Evolutionary conservation across 2,329 filamentous ascomycete genomes (phyloP), one percentile per base, ranked within the genome.

Genomic region (Ophiostoma triangulosporum): DNA sequence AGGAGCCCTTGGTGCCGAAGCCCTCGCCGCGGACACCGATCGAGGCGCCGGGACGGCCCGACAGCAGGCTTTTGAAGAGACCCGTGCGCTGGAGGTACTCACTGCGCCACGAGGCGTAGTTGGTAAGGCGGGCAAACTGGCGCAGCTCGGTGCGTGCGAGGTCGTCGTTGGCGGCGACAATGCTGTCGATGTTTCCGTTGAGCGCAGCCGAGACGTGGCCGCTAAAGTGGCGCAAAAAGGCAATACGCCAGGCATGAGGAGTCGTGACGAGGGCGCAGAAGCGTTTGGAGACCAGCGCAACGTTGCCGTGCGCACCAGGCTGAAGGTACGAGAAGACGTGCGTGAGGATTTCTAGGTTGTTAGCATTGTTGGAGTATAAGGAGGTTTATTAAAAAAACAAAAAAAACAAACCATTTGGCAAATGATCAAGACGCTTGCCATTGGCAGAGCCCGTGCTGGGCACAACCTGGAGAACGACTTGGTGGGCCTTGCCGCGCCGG

Each of bases 311-410:
- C 24, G 91, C 89, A 58, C 87, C 80, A 9, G 90, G 88, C 51
- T 90, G 84, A 51, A 98, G 74, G 70, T 97, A 87, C 36, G 93
- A 95, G 54, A 97, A 71, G 31, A 95, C 83, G 63, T 96, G 89
- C 11, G 88, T 95, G 67, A 97, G 69, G 54, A 97, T 83, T 75
- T 98, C 93, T 96, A n/a, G n/a, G n/a, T n/a, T n/a, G n/a, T n/a
- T n/a, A n/a, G n/a, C n/a, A n/a, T n/a, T n/a, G n/a, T n/a, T n/a
- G n/a, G n/a, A n/a, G n/a, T n/a, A n/a, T n/a, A n/a, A n/a, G n/a
- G n/a, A n/a, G n/a, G n/a, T n/a, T n/a, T n/a, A n/a, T n/a, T 4
- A 22, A 11, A 31, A 11, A 6, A 3, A 3, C 29, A 31, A 11
- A 31, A 53, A 8, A 48, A 48, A 64, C 76, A 61, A 70, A 95